Base-by-base conservation (phyloP, 768 basidiomycete genomes). In the Lentinula boryana region DNA sequence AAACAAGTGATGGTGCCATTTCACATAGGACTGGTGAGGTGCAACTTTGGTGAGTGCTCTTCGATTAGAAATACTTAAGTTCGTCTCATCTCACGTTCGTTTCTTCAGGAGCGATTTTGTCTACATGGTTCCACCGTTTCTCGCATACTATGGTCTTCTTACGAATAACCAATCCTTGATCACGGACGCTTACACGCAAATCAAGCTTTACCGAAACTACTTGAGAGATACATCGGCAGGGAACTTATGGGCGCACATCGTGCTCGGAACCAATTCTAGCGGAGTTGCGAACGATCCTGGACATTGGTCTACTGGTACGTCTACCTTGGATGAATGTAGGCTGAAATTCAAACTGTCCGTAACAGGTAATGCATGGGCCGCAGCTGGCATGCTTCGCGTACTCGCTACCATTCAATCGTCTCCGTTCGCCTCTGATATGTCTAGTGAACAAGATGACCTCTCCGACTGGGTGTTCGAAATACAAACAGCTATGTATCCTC, bases 351-450 rank as follows among this genome's bases (percentile, higher is more conserved):
- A 3, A 35, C 27, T 27, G 32, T 33, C 21, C 36, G 7, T 21
- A 27, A 2, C 44, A 89, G 93, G 93, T 0, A 94, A 95, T 60
- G 93, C 77, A 2, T 96, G 94, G 94, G 94, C 89, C 0, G 91
- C 91, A 0, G 88, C 85, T 16, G 93, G 94, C 1, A 93, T 93
- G 81, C 75, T 91, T 9, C 86, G 93, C 5, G 93, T 95, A 2
- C 76, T 89, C 0, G 85, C 82, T 2, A 93, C 91, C 1, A 86
- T 93, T 60, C 76, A 82, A 64, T 74, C 82, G 35, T 89, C 89
- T 0, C 72, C 79, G 53, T 91, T 76, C 62, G 74, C 80, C 1
- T 74, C 74, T 33, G 68, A 71, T 6, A 70, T 91, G 61, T 68
- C 76, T 55, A 72, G 67, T 15, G 75, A 91, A 68, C 82, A 84